Evolutionary conservation across 106 monocot genomes (phyloP).

Genomic region (Narthecium ossifragum): DNA sequence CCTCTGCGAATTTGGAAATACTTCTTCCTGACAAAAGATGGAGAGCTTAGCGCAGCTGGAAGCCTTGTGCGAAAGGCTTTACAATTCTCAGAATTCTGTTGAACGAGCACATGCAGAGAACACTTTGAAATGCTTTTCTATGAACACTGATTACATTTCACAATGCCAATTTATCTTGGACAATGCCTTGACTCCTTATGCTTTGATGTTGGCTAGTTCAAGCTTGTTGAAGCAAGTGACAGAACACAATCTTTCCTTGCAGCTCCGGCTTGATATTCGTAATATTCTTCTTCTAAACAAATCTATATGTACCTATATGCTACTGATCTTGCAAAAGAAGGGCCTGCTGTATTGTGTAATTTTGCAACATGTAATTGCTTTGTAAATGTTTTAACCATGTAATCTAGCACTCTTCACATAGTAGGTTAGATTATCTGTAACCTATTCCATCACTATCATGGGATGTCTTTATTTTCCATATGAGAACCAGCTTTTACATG

Average conservation of each 20-base stretch:
- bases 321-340: background rate
- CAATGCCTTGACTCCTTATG: constrained; percentile 97
- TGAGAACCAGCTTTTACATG: background rate
- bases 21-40: constrained; percentile 40
- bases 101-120: constrained; percentile 93
- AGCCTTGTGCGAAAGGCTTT: constrained; percentile 95
- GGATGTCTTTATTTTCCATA: background rate
- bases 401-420: background rate
- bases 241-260: constrained; percentile 86
- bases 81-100: constrained; percentile 89
- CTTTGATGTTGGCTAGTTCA: constrained; percentile 98
- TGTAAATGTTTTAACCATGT: background rate
- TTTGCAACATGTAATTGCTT: background rate
- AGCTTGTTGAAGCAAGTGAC: constrained; percentile 98
- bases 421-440: background rate
- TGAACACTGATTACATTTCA: constrained; percentile 89
- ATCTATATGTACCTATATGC: background rate
- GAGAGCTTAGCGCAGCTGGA: constrained; percentile 98
- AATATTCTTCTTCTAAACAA: constrained; percentile 37
- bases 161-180: constrained; percentile 98
- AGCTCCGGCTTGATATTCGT: constrained; percentile 97
- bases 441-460: background rate
- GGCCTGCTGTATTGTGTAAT: background rate
- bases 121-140: constrained; percentile 93
- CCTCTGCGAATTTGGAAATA: constrained; percentile 38